Percentiles rank a stretch among this genome's conserved stretches.
These are phyloP conservation scores for Pseudogymnoascus sp. DNA, from an alignment of 2,329 filamentous ascomycete species.

Conservation along the genomic window DNA sequence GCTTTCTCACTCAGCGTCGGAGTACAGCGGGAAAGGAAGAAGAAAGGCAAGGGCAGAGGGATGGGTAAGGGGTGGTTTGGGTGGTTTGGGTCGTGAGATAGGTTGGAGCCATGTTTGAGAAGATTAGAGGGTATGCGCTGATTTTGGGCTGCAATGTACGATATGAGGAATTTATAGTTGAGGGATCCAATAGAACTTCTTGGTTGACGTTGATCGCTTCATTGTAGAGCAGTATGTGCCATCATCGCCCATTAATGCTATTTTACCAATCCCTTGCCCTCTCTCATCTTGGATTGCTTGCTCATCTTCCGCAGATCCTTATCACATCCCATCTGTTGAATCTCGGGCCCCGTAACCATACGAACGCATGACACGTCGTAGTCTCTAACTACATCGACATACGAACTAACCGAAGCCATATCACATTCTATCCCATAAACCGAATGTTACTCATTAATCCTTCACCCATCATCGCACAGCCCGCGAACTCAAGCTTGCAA, in stretches of 20 bases:
- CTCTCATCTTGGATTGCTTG: background rate
- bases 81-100: background rate
- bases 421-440: background rate
- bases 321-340: background rate
- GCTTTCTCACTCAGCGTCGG: background rate
- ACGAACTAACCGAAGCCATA: background rate
- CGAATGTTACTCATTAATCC: background rate
- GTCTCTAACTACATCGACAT: background rate
- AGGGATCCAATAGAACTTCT: background rate
- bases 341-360: background rate
- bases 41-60: background rate
- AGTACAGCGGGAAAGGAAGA: background rate
- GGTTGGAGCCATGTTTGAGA: background rate
- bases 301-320: background rate
- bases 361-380: background rate
- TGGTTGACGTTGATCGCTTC: background rate
- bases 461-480: constrained; percentile 14
- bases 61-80: background rate
- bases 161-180: background rate
- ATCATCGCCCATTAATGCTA: background rate
- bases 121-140: background rate
- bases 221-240: background rate
- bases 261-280: background rate
- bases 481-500: constrained; percentile 52
- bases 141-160: background rate